Evolutionary conservation across 208 protist species (phyloP).

Genomic region (Trypanosoma rangeli): DNA sequence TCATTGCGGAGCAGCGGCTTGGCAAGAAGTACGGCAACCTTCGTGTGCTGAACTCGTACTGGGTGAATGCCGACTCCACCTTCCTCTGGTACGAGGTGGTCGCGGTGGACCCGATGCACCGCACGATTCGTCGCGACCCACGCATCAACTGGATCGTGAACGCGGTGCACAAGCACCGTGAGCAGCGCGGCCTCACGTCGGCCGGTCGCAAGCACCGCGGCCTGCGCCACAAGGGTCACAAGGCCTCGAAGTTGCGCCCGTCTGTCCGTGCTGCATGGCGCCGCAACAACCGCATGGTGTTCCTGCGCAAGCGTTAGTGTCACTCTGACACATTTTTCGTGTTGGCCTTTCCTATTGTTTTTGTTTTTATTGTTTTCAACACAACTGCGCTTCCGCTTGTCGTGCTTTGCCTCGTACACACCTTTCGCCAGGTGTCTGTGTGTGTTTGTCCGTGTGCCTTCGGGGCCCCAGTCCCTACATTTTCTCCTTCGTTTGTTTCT

Average conservation of each 20-base stretch:
- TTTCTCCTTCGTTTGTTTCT: slow-evolving; percentile 1
- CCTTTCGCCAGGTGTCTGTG: neutral
- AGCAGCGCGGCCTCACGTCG: slow-evolving; percentile 98
- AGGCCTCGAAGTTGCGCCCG: slow-evolving; percentile 94
- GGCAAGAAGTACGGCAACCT: slow-evolving; percentile 96
- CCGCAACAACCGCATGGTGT: slow-evolving; percentile 96
- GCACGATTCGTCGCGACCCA: slow-evolving; percentile 97
- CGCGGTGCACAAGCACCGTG: slow-evolving; percentile 96
- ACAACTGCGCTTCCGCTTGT: neutral
- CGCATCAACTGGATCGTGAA: slow-evolving; percentile 99
- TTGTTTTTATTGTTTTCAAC: slow-evolving; percentile 13
- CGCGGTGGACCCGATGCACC: slow-evolving; percentile 98
- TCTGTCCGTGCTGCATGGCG: slow-evolving; percentile 98
- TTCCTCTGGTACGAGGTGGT: slow-evolving; percentile 99
- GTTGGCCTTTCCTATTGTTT: slow-evolving; percentile 16
- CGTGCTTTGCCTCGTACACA: neutral
- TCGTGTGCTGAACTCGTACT: slow-evolving; percentile 99
- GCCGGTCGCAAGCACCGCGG: slow-evolving; percentile 97
- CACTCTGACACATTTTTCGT: slow-evolving; percentile 4
- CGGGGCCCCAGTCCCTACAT: neutral
- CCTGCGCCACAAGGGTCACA: slow-evolving; percentile 95
- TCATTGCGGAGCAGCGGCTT: slow-evolving; percentile 97
- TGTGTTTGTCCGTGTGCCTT: neutral
- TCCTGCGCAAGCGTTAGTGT: slow-evolving; percentile 91
- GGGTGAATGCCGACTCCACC: slow-evolving; percentile 97